Evolutionary conservation across 331 rosid species (phyloP).

Genomic region (Pyracantha coccinea): DNA sequence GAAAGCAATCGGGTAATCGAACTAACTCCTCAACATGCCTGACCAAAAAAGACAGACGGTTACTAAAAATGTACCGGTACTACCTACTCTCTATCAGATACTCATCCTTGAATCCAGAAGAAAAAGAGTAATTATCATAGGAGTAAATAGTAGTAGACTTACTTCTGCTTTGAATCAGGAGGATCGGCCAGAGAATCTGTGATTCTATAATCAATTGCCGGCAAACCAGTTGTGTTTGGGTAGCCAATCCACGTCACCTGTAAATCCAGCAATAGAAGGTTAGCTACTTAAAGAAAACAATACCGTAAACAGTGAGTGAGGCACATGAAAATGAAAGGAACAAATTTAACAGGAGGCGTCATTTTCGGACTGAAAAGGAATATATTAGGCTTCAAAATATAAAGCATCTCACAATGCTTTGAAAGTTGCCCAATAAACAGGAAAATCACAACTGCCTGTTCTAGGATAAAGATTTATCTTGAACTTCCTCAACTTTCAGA

Average conservation of each 20-base stretch:
- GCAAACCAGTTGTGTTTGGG: conserved; percentile 97
- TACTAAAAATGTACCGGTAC: not conserved
- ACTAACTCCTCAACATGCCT: conserved; percentile 84
- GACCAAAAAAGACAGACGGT: not conserved
- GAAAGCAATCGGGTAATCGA: conserved; percentile 71
- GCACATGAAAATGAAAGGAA: not conserved
- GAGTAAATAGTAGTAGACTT: conserved; percentile 22
- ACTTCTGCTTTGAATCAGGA: conserved; percentile 76
- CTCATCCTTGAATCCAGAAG: conserved; percentile 13
- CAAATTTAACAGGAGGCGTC: not conserved
- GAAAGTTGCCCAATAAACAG: not conserved
- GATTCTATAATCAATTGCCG: conserved; percentile 85
- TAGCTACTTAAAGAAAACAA: not conserved
- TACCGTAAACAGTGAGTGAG: not conserved
- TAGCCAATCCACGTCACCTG: conserved; percentile 99
- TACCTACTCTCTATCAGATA: conserved; percentile 5
- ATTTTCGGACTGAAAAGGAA: not conserved
- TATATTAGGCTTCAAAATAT: not conserved
- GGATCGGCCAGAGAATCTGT: conserved; percentile 86
- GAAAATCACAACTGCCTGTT: not conserved
- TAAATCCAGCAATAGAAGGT: conserved; percentile 14
- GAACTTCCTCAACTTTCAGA: not conserved
- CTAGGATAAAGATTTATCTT: not conserved
- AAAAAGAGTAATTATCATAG: conserved; percentile 7
- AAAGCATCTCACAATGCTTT: not conserved